Conservation (phyloP, 352 stramenopile species). For the Globisporangium okanoganense region DNA sequence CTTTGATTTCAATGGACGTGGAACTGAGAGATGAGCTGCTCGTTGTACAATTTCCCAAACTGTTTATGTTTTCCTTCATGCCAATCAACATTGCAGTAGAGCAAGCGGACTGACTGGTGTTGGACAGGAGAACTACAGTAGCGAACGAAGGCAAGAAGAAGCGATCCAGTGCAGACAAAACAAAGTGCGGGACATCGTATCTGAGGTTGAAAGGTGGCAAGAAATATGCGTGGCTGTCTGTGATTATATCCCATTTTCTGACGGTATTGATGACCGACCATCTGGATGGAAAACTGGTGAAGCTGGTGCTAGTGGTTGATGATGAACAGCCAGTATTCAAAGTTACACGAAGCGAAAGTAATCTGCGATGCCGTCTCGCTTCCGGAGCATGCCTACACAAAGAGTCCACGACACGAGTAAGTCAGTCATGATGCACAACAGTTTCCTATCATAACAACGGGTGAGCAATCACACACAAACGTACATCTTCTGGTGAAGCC, state of each 20-base stretch:
- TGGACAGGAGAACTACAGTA: neutral
- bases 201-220: neutral
- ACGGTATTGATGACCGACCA: neutral
- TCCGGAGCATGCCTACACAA: slow-evolving; percentile 10
- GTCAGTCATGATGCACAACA: neutral
- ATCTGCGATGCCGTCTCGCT: slow-evolving; percentile 6
- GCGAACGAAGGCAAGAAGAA: neutral
- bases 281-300: neutral
- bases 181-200: neutral
- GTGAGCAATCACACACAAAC: slow-evolving; percentile 1
- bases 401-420: neutral
- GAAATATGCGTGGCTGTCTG: neutral
- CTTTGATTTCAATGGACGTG: slow-evolving; percentile 7
- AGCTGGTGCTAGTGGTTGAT: neutral
- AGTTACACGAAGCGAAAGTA: slow-evolving; percentile 9
- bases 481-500: slow-evolving; percentile 64
- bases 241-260: neutral
- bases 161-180: neutral
- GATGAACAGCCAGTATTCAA: neutral
- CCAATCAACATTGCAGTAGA: neutral
- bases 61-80: neutral
- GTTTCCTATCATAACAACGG: neutral
- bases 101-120: neutral
- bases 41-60: neutral
- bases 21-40: neutral